Conservation (phyloP, 305 asterid species). For the Solanum hybrid region DNA sequence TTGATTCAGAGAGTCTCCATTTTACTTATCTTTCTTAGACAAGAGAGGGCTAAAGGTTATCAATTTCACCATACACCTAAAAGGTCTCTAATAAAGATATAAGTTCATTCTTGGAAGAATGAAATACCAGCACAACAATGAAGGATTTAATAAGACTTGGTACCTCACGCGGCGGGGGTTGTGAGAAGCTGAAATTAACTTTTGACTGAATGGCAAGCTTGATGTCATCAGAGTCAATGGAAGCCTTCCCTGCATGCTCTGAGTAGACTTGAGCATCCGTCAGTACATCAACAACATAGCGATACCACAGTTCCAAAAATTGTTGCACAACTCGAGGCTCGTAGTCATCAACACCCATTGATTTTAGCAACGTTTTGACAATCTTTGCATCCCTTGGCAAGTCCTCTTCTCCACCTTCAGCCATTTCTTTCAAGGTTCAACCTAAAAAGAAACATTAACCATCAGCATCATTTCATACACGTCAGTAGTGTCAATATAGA, state of each 20-base stretch:
- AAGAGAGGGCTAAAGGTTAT: not conserved
- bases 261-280: conserved; percentile 82
- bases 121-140: not conserved
- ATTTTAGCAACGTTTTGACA: conserved; percentile 68
- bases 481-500: not conserved
- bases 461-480: not conserved
- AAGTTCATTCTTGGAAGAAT: not conserved
- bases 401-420: conserved; percentile 65
- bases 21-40: not conserved
- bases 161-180: conserved; percentile 93
- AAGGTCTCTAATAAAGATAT: not conserved
- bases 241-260: conserved; percentile 69
- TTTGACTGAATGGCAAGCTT: conserved; percentile 82
- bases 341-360: conserved; percentile 81
- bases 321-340: conserved; percentile 87
- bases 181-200: conserved; percentile 86
- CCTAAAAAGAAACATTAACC: not conserved
- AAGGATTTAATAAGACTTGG: not conserved
- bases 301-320: conserved; percentile 74
- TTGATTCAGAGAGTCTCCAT: not conserved
- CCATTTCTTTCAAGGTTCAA: conserved; percentile 28
- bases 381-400: conserved; percentile 87
- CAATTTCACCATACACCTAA: not conserved
- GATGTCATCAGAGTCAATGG: conserved; percentile 72
- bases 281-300: conserved; percentile 69